phyloP scores from a whole-genome alignment of 2,329 filamentous ascomycete species.

The Sporothrix inflata region DNA sequence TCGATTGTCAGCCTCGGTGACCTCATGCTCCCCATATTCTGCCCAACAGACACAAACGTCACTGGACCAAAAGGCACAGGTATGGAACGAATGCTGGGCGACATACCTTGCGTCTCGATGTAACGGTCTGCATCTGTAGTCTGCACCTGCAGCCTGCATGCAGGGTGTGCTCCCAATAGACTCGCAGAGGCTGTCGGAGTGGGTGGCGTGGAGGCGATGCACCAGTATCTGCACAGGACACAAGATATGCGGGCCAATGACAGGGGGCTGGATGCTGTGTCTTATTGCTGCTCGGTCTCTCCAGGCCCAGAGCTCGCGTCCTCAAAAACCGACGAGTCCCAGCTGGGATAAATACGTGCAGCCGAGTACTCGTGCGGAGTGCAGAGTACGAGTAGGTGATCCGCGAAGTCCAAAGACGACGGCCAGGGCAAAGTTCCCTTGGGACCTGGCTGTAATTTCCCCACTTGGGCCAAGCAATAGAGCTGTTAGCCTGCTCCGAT shows the following conservation, averaged over 20 bases:
- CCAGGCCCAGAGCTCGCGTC: constrained; percentile 6
- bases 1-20: not conserved
- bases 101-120: constrained; percentile 13
- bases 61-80: not conserved
- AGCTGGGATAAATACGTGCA: not conserved
- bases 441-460: not conserved
- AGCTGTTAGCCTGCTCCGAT: not conserved
- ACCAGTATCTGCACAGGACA: not conserved
- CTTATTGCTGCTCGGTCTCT: not conserved
- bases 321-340: not conserved
- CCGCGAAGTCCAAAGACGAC: not conserved
- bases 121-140: constrained; percentile 1
- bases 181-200: not conserved
- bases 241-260: not conserved
- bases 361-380: not conserved
- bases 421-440: not conserved
- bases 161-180: not conserved
- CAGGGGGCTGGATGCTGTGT: not conserved
- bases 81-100: not conserved
- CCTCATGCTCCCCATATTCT: not conserved
- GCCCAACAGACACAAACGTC: not conserved
- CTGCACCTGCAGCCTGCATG: constrained; percentile 14
- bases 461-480: not conserved
- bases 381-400: not conserved
- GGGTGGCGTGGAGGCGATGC: not conserved